Percentiles rank a stretch among this genome's conserved stretches.
Conservation (phyloP, 495 filamentous ascomycete genomes). For the Hypomontagnella monticulosa region DNA sequence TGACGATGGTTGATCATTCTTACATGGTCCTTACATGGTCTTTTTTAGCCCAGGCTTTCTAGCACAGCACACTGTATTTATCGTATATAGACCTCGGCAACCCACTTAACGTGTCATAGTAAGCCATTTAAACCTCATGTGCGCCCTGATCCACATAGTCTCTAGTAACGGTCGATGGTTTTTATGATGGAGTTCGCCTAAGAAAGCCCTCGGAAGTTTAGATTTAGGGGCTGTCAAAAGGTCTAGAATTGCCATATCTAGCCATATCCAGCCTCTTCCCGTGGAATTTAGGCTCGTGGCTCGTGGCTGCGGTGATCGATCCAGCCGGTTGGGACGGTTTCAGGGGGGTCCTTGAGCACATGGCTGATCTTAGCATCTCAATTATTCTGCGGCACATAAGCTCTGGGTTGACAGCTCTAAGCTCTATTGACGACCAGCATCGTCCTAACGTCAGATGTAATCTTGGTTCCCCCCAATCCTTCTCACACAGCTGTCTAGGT, state of each 20-base stretch:
- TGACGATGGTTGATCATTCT: slow-evolving; percentile 3
- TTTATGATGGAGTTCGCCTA: too few relatives aligned
- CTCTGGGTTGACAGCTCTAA: slow-evolving; percentile 5
- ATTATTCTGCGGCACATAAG: slow-evolving; percentile 5
- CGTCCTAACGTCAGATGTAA: not conserved
- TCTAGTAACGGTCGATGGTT: too few relatives aligned
- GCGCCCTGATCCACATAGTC: not conserved
- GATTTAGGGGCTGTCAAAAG: not conserved
- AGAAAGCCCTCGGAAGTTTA: slow-evolving; percentile 4
- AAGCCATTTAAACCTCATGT: not conserved
- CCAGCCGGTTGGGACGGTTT: slow-evolving; percentile 33
- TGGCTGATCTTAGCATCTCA: slow-evolving; percentile 31
- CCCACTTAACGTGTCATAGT: slow-evolving; percentile 1
- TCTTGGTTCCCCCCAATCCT: not conserved
- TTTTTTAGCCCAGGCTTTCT: not conserved
- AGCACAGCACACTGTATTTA: not conserved
- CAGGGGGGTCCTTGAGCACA: slow-evolving; percentile 36
- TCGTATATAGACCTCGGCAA: not conserved
- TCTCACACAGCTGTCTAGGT: not conserved
- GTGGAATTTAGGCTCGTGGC: not conserved
- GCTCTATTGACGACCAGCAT: slow-evolving; percentile 3
- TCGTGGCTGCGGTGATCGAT: slow-evolving; percentile 38
- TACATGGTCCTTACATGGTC: not conserved
- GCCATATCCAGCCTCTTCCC: slow-evolving; percentile 21
- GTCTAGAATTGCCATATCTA: slow-evolving; percentile 18